Evolutionary conservation across 164 flowering plant species (phyloP), one percentile per base, ranked within the genome.

Genomic region (Aristolochia contorta): DNA sequence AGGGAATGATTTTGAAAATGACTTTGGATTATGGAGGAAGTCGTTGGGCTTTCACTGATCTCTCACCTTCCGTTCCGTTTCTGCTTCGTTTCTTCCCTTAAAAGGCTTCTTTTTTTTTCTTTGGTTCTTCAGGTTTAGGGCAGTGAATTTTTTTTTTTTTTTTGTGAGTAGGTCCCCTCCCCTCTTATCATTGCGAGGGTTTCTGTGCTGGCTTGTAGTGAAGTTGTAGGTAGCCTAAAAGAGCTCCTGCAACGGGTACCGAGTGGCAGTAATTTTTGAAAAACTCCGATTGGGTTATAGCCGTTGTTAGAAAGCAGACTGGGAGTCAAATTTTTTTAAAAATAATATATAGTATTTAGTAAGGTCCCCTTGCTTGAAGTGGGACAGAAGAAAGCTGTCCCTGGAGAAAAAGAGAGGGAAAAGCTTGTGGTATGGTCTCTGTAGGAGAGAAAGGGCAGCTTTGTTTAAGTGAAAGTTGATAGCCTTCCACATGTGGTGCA

Each of bases 171-270:
- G 30, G 30, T 27, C 30, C 30, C 30, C 30, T 27, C 33, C 47
- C 22, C 16, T 56, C 27, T 58, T 56, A 70, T 61, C 54, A 74
- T 13, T 65, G 59, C 61, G 27, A 62, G 71, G 72, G 69, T 27
- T 27, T 27, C 30, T 27, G 75, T 66, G 65, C 72, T 49, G 71
- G 63, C 69, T 41, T 37, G 7, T 10, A n/a, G n/a, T n/a, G n/a
- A n/a, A n/a, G n/a, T n/a, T n/a, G n/a, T n/a, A n/a, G n/a, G n/a
- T n/a, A 1, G 7, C 9, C 43, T 8, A 37, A 37, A 45, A 60
- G 48, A 45, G 43, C 58, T 64, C 56, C 33, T 45, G 56, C 51
- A 66, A 66, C 66, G 56, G 43, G 47, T 58, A 41, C 12, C 5
- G 19, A n/a, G 16, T 6, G 4, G 24, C 25, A 2, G 48, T 41